Evolutionary conservation across 2,329 filamentous ascomycete genomes (phyloP), one percentile per base, ranked within the genome.

Genomic region (Talaromyces sp.): DNA sequence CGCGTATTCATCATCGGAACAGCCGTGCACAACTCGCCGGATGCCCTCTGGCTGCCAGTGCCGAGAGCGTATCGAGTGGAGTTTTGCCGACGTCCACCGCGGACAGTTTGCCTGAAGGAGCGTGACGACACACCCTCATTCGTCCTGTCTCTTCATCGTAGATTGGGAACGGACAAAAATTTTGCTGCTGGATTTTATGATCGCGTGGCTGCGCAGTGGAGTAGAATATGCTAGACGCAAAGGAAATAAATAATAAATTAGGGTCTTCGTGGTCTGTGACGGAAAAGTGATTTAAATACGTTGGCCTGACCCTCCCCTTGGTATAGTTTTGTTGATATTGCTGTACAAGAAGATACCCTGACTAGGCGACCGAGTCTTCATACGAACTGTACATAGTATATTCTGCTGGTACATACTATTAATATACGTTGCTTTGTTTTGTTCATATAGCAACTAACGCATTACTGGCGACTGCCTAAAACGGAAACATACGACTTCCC

Each of bases 221-320:
- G 49, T 53, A 29, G 49, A 31, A 51, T 29, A 51, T 51, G 47
- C 47, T 53, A 53, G 49, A n/a, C 43, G 10, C 2, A 43, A n/a
- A 7, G 15, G 15, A 1, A 53, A 29, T 17, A 51, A 15, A 51
- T 51, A 51, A 51, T 6, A 17, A 51, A 51, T 22, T 11, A 45
- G 5, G 47, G 47, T 5, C 22, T 7, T n/a, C 29, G 8, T 31
- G 25, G 17, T 54, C 27, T 22, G 51, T 54, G 51, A 36, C n/a
- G 53, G 17, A 36, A 36, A 36, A 8, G 51, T 54, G 51, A 54
- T 54, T 54, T 56, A 56, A 56, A 36, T 36, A 36, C 31, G 38
- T 8, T 8, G n/a, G n/a, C 31, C 15, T 25, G n/a, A 13, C 13
- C 53, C 53, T n/a, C n/a, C 51, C 31, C 11, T 22, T 5, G 5